A percentile compares a stretch with the other conserved stretches of the same genome.
Conservation (phyloP, 2,329 filamentous ascomycete genomes). For the Diaporthe helianthi region DNA sequence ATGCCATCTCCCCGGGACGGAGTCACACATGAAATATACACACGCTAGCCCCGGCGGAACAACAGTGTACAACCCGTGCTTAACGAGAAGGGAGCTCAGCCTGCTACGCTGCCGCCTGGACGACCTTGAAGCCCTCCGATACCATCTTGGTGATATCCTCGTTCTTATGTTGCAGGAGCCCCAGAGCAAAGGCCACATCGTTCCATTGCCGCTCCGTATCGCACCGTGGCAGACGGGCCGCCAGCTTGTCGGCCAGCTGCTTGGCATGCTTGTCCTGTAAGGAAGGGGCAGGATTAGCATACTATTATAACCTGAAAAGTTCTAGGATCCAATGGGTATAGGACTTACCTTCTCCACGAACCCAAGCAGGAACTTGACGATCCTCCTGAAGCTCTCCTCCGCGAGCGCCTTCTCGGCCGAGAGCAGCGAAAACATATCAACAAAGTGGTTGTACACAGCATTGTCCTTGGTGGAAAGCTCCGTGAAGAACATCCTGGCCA, state of each 20-base stretch:
- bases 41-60: neutral
- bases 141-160: conserved; percentile 84
- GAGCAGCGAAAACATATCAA: conserved; percentile 96
- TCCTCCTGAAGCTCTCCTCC: conserved; percentile 84
- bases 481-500: conserved; percentile 98
- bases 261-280: conserved; percentile 92
- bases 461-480: conserved; percentile 98
- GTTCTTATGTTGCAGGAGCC: conserved; percentile 89
- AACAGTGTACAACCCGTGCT: neutral
- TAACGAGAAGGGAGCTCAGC: conserved; percentile 5
- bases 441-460: conserved; percentile 98
- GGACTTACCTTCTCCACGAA: conserved; percentile 92
- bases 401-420: conserved; percentile 81
- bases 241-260: conserved; percentile 90
- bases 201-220: conserved; percentile 97
- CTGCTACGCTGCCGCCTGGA: conserved; percentile 65
- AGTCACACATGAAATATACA: neutral
- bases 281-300: conserved; percentile 32
- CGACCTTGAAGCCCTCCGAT: conserved; percentile 76
- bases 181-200: conserved; percentile 92
- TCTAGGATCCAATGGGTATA: neutral
- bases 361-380: conserved; percentile 90
- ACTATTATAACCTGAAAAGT: neutral
- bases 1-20: neutral
- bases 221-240: conserved; percentile 82